Conservation (phyloP, 2,329 filamentous ascomycete genomes). For the Diaporthe ilicicola region DNA sequence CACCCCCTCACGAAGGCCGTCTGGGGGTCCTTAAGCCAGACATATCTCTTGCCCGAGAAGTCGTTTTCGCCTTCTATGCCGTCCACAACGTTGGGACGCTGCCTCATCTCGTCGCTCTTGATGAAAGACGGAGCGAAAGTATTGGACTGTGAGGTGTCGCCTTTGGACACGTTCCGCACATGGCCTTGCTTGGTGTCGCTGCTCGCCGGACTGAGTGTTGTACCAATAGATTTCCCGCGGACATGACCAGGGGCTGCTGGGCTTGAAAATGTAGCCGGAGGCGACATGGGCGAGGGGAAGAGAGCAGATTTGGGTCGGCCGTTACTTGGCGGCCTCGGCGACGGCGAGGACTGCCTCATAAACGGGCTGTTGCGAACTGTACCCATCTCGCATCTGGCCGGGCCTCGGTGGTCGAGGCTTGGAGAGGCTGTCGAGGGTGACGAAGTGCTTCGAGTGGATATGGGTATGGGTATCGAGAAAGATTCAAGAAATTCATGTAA, state of each 20-base stretch:
- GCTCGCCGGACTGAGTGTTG: slow-evolving; percentile 21
- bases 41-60: slow-evolving; percentile 98
- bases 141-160: slow-evolving; percentile 69
- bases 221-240: slow-evolving; percentile 26
- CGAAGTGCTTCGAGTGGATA: background rate
- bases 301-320: slow-evolving; percentile 79
- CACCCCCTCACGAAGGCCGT: slow-evolving; percentile 91
- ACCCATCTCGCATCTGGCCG: slow-evolving; percentile 34
- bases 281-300: slow-evolving; percentile 59
- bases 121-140: slow-evolving; percentile 98
- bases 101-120: slow-evolving; percentile 80
- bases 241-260: slow-evolving; percentile 15
- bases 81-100: slow-evolving; percentile 62
- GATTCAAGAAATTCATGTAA: slow-evolving; percentile 30
- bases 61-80: slow-evolving; percentile 97
- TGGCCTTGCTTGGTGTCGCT: slow-evolving; percentile 45
- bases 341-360: slow-evolving; percentile 72
- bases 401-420: background rate
- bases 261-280: background rate
- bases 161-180: slow-evolving; percentile 68
- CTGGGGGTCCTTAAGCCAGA: slow-evolving; percentile 91
- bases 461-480: slow-evolving; percentile 25
- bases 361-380: slow-evolving; percentile 85
- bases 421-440: background rate
- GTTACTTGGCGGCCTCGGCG: slow-evolving; percentile 62